Base-by-base conservation (phyloP, 345 rosid species). In the Populus simonii region DNA sequence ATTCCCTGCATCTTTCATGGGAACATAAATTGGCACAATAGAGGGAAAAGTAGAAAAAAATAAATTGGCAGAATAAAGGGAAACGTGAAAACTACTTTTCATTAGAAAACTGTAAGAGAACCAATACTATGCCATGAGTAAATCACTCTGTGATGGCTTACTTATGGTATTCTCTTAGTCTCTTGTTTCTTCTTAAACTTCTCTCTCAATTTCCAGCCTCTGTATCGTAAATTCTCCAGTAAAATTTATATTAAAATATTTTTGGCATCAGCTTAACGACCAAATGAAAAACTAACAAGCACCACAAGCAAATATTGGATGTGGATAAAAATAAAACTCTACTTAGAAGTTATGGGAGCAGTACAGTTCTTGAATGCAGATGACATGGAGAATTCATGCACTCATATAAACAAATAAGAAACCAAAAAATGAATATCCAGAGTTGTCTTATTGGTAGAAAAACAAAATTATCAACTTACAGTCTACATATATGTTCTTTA, bases 401-500 rank as follows among this genome's bases (percentile, higher is more conserved):
- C 35, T 73, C 17, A 23, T 51, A 65, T 6, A 77, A 38, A 27
- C 1, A 35, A 45, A 49, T 31, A 68, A 3, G 18, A 55, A 8
- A 41, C 4, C n/a, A 1, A 22, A 61, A 23, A 74, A 68, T 72
- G n/a, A 59, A 23, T 70, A 27, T 73, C 41, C 66, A 74, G 53
- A 49, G 31, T 47, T 63, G 1, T 35, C 15, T 10, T 41, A 65
- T 20, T 43, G 57, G 66, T 22, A 66, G 53, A 66, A 65, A 45
- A 63, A 8, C 22, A 55, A 61, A 20, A 63, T 8, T 13, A 61
- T 71, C 41, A 51, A 92, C 98, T 90, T 90, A 96, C 99, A 86
- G 79, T 96, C 99, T 43, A 96, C 88, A 78, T 94, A 96, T 83
- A 96, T 96, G 86, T 90, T 96, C 88, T 96, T 96, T 73, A 96